Percentiles rank a stretch among this genome's conserved stretches.
Conservation (phyloP, 2,329 filamentous ascomycete genomes). For the Parastagonospora avenae region DNA sequence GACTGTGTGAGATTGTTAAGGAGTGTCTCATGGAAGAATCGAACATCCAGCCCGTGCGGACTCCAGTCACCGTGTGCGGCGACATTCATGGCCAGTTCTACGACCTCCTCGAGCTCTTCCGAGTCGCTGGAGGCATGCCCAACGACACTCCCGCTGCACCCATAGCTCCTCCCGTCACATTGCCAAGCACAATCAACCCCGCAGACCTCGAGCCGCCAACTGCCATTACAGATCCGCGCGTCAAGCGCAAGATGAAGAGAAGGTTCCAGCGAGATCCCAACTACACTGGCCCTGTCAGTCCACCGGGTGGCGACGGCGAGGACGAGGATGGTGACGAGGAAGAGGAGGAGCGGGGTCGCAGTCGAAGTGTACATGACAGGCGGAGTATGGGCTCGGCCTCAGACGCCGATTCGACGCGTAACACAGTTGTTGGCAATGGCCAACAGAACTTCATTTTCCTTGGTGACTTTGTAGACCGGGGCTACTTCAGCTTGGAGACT, state of each 20-base stretch:
- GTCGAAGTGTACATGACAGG: conserved; percentile 49
- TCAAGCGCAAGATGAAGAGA: conserved; percentile 80
- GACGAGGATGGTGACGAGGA: conserved; percentile 52
- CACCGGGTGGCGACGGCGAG: conserved; percentile 56
- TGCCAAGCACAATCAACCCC: conserved; percentile 76
- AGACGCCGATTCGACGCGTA: conserved; percentile 44
- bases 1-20: conserved; percentile 97
- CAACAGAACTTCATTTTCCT: conserved; percentile 72
- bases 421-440: conserved; percentile 56
- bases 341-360: conserved; percentile 55
- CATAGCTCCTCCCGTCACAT: conserved; percentile 69
- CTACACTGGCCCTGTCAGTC: conserved; percentile 59
- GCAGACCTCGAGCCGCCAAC: conserved; percentile 91
- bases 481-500: conserved; percentile 76
- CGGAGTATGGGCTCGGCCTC: conserved; percentile 50
- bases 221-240: conserved; percentile 84
- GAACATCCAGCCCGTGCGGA: conserved; percentile 97
- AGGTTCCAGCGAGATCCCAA: conserved; percentile 56
- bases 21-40: conserved; percentile 99
- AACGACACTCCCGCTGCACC: conserved; percentile 67
- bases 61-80: conserved; percentile 94
- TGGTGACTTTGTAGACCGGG: conserved; percentile 75
- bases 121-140: conserved; percentile 95
- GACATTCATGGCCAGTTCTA: conserved; percentile 99
- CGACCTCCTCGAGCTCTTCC: conserved; percentile 94